phyloP scores from a whole-genome alignment of 2,329 filamentous ascomycete genomes.

The Rasamsonia emersonii region DNA sequence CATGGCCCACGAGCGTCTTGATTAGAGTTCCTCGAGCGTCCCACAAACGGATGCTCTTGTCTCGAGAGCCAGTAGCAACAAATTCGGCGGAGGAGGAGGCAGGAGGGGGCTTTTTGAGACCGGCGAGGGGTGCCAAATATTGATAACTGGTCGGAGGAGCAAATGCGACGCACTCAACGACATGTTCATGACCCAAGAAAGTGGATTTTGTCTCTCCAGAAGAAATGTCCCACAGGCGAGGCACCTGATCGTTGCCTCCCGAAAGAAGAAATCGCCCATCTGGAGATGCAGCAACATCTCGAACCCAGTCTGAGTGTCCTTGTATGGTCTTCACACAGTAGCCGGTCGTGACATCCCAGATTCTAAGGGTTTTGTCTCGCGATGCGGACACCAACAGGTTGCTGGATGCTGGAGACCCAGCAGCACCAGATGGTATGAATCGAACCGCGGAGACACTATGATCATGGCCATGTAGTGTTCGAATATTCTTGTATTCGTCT shows the following conservation, averaged over 20 bases:
- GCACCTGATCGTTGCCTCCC: constrained; percentile 72
- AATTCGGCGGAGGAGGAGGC: constrained; percentile 72
- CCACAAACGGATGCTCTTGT: constrained; percentile 88
- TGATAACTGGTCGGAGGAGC: constrained; percentile 71
- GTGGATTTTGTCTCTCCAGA: constrained; percentile 67
- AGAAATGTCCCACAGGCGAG: constrained; percentile 76
- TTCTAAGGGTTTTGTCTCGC: constrained; percentile 71
- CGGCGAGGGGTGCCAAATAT: constrained; percentile 68
- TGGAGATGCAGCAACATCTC: constrained; percentile 70
- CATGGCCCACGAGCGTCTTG: constrained; percentile 77
- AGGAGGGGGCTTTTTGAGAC: constrained; percentile 72
- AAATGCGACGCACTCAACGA: constrained; percentile 76
- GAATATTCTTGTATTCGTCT: constrained; percentile 91
- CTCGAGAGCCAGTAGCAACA: constrained; percentile 77
- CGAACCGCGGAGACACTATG: constrained; percentile 83
- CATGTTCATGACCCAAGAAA: constrained; percentile 78
- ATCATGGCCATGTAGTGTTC: constrained; percentile 83
- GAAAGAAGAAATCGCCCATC: constrained; percentile 80
- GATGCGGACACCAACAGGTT: constrained; percentile 82
- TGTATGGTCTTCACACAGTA: constrained; percentile 86
- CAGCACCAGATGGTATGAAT: constrained; percentile 76
- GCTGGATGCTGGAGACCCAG: constrained; percentile 66
- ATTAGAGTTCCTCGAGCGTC: constrained; percentile 75
- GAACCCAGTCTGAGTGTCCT: constrained; percentile 85
- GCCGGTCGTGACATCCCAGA: constrained; percentile 90